Evolutionary conservation across 139 green algal species (phyloP), one percentile per base, ranked within the genome.

Genomic region (Haematococcus lacustris): DNA sequence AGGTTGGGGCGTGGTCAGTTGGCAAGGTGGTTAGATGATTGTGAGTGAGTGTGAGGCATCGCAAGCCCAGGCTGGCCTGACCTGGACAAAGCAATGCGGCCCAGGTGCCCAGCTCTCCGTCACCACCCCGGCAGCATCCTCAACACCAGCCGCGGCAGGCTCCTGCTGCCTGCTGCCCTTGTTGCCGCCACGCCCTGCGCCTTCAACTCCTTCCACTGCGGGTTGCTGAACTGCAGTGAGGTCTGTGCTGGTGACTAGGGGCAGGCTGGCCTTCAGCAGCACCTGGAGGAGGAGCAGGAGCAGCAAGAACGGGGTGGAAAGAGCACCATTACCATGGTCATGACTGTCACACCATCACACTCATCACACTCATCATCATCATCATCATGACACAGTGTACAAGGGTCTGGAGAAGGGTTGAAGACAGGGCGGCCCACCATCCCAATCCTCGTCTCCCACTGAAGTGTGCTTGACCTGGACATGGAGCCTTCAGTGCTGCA

Each of bases 41-140:
- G n/a, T n/a, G n/a, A n/a, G n/a, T n/a, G n/a, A n/a, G n/a, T n/a
- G n/a, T n/a, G n/a, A n/a, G n/a, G n/a, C n/a, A n/a, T n/a, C n/a
- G n/a, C n/a, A n/a, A n/a, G n/a, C n/a, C n/a, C n/a, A n/a, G n/a
- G n/a, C n/a, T n/a, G n/a, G n/a, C n/a, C n/a, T n/a, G 85, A 63
- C 88, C 13, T 79, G 72, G 3, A 75, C 63, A 72, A 90, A 90
- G 73, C 68, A 71, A 28, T 79, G 78, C 41, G 64, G 30, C 6
- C 72, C 72, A 23, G 72, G 63, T 2, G 7, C 3, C 74, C 77
- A 63, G 50, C 66, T 63, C 51, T 76, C 47, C 6, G 38, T 70
- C 35, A 51, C 68, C 32, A 74, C 69, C 34, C 72, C 35, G 34
- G 76, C 17, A 4, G 51, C 68, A 3, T 51, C n/a, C 23, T 28